These are phyloP conservation scores for Lactarius pseudohatsudake DNA, from an alignment of 768 basidiomycete genomes.

Conservation along the genomic window DNA sequence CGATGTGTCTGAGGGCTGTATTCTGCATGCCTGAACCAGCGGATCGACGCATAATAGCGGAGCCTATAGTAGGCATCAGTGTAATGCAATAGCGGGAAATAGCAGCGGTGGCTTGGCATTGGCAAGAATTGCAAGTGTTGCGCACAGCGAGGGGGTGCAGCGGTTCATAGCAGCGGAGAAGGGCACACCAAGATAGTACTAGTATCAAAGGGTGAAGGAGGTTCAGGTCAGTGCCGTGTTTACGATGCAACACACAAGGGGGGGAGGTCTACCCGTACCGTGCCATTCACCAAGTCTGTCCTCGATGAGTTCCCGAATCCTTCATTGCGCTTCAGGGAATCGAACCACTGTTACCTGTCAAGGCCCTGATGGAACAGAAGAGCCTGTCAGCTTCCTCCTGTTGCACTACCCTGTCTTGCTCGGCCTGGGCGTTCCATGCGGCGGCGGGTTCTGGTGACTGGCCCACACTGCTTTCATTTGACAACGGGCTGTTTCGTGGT, in stretches of 20 bases:
- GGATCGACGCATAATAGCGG: not conserved
- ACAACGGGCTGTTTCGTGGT: not conserved
- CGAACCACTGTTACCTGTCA: not conserved
- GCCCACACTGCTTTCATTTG: not conserved
- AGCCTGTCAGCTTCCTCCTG: not conserved
- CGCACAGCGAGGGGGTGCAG: no score
- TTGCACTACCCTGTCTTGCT: not conserved
- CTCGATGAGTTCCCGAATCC: not conserved
- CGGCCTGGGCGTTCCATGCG: not conserved
- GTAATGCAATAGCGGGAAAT: not conserved
- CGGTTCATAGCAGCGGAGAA: no score
- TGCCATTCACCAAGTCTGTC: not conserved
- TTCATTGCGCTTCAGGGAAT: not conserved
- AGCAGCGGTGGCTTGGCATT: not conserved
- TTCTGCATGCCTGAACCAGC: not conserved
- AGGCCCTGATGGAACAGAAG: not conserved
- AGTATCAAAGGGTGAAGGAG: not conserved
- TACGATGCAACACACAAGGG: not conserved
- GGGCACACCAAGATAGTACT: no score
- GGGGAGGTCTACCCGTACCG: not conserved
- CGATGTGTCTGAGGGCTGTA: not conserved
- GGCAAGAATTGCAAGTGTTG: not conserved
- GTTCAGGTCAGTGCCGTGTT: not conserved
- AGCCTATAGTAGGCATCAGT: no score
- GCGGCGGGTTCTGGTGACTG: not conserved